These are phyloP conservation scores for Quercus berberidifolia DNA, from an alignment of 306 rosid species.

Conservation along the genomic window DNA sequence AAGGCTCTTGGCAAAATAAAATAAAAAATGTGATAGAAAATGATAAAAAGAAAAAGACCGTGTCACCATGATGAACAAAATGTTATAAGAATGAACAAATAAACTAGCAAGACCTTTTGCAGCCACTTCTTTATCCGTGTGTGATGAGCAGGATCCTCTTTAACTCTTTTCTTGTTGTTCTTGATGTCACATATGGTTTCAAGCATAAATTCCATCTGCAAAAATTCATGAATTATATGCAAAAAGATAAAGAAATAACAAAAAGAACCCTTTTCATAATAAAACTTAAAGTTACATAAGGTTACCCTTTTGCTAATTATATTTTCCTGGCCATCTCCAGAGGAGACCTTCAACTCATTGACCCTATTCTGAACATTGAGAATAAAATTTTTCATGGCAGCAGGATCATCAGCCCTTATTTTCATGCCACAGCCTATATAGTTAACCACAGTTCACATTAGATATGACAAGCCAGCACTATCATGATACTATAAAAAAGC, in stretches of 20 bases:
- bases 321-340: constrained; percentile 44
- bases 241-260: not conserved
- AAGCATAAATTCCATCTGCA: constrained; percentile 98
- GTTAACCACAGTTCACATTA: constrained; percentile 10
- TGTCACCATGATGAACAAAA: not conserved
- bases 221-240: constrained; percentile 10
- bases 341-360: constrained; percentile 58
- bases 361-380: constrained; percentile 61
- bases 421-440: constrained; percentile 92
- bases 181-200: constrained; percentile 90
- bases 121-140: constrained; percentile 88
- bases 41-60: not conserved
- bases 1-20: too few species aligned
- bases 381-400: constrained; percentile 79
- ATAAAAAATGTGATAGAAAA: not conserved
- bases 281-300: constrained; percentile 8
- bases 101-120: constrained; percentile 58
- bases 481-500: constrained; percentile 10
- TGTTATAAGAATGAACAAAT: not conserved
- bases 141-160: constrained; percentile 72
- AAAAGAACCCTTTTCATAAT: constrained; percentile 6
- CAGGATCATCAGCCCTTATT: constrained; percentile 88
- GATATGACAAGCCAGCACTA: not conserved
- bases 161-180: constrained; percentile 81
- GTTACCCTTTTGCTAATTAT: constrained; percentile 71